These are phyloP conservation scores for Starmerella gropengiesseri DNA, from an alignment of 805 yeast species.

Conservation along the genomic window DNA sequence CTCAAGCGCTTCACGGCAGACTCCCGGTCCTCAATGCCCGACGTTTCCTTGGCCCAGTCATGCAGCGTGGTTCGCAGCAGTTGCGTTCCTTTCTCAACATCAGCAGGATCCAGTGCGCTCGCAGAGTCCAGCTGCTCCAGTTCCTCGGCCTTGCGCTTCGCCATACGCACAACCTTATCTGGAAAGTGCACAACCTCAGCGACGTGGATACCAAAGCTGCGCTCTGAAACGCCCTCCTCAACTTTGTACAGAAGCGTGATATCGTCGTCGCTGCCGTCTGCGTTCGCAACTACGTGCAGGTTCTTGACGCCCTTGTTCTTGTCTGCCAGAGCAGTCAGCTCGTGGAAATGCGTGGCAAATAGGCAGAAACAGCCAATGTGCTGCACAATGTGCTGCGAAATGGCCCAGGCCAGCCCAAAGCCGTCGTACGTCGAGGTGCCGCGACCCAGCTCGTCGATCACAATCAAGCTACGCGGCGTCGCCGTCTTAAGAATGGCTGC, in stretches of 20 bases:
- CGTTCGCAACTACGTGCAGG: constrained; percentile 74
- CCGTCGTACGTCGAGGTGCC: constrained; percentile 94
- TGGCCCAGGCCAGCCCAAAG: constrained; percentile 95
- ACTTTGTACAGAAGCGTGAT: constrained; percentile 85
- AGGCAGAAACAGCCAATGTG: constrained; percentile 66
- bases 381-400: constrained; percentile 70
- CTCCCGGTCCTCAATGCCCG: constrained; percentile 16
- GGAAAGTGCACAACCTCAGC: constrained; percentile 95
- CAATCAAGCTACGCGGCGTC: constrained; percentile 63
- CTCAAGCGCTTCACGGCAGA: constrained; percentile 12
- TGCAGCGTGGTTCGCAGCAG: constrained; percentile 36
- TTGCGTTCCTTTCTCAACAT: constrained; percentile 45
- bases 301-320: constrained; percentile 54
- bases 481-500: constrained; percentile 76
- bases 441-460: constrained; percentile 92
- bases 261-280: constrained; percentile 31
- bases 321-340: constrained; percentile 69
- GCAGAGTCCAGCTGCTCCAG: constrained; percentile 51
- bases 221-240: constrained; percentile 92
- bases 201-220: constrained; percentile 95
- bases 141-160: constrained; percentile 85
- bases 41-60: constrained; percentile 29
- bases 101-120: constrained; percentile 36
- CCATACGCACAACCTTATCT: constrained; percentile 79
- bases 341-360: constrained; percentile 97